Conservation (phyloP, 768 basidiomycete genomes). For the Macrolepiota dolichaula region DNA sequence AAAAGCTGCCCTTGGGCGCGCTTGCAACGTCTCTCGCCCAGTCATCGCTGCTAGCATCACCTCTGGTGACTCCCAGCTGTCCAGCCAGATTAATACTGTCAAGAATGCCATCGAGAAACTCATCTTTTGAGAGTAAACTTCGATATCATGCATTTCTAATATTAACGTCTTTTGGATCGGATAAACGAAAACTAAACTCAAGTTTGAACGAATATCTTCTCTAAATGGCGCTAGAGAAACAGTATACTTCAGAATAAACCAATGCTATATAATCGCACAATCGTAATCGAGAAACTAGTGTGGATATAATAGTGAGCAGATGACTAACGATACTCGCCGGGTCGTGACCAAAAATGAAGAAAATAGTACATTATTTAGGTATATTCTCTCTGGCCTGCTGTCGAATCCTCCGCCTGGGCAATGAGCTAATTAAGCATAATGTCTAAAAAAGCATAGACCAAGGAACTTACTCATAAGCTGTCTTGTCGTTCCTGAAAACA, state of each 20-base stretch:
- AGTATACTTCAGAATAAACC: neutral
- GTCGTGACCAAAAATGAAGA: neutral
- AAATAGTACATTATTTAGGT: conserved; percentile 61
- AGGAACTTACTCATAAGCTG: conserved; percentile 82
- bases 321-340: neutral
- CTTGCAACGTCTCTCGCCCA: conserved; percentile 92
- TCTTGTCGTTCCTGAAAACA: conserved; percentile 77
- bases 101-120: conserved; percentile 81
- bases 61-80: conserved; percentile 93
- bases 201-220: neutral
- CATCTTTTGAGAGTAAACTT: conserved; percentile 30
- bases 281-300: neutral
- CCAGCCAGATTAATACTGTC: conserved; percentile 82
- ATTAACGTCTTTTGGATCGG: neutral
- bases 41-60: conserved; percentile 96
- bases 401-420: conserved; percentile 69
- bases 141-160: neutral
- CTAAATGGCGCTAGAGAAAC: neutral
- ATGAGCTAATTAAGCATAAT: conserved; percentile 8
- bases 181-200: neutral
- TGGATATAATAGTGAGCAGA: neutral
- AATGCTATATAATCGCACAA: neutral
- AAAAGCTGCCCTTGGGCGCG: conserved; percentile 93
- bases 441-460: neutral
- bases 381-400: conserved; percentile 88